phyloP scores from a whole-genome alignment of 495 filamentous ascomycete genomes.

The Hyaloscypha variabilis region DNA sequence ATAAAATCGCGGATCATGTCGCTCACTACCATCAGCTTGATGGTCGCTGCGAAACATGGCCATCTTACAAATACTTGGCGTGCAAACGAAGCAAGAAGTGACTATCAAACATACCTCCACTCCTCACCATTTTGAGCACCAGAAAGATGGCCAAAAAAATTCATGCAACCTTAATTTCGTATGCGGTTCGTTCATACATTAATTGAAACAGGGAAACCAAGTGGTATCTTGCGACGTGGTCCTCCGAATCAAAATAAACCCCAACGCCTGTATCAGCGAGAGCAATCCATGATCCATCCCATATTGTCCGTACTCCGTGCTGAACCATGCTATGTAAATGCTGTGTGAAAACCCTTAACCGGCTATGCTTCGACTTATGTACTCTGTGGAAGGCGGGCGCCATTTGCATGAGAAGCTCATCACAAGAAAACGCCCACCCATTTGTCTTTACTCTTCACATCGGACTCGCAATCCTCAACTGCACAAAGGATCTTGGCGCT shows the following conservation, averaged over 20 bases:
- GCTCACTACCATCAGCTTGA: no score
- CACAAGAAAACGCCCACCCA: slow-evolving; percentile 35
- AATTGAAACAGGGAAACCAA: not conserved
- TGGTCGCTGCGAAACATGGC: no score
- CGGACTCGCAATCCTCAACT: slow-evolving; percentile 47
- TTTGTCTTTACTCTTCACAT: slow-evolving; percentile 33
- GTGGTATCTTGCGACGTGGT: not conserved
- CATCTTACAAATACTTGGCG: no score
- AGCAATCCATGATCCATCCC: not conserved
- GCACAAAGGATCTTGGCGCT: slow-evolving; percentile 40
- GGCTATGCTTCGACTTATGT: slow-evolving; percentile 25
- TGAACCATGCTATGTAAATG: slow-evolving; percentile 16
- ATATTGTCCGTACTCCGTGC: slow-evolving; percentile 23
- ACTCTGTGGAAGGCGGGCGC: not conserved
- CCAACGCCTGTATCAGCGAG: slow-evolving; percentile 2
- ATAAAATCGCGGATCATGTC: no score
- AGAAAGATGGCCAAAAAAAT: not conserved
- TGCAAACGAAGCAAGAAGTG: not conserved
- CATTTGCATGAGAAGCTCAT: not conserved
- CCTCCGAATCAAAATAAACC: slow-evolving; percentile 5
- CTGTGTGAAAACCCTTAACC: slow-evolving; percentile 5
- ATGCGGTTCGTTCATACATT: not conserved
- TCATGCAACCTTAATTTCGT: not conserved
- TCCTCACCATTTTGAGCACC: not conserved
- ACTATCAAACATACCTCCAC: not conserved